Percentiles rank a stretch among this genome's conserved stretches.
These are phyloP conservation scores for Aspergillus pseudonomiae DNA, from an alignment of 2,329 filamentous ascomycete species.

Conservation along the genomic window DNA sequence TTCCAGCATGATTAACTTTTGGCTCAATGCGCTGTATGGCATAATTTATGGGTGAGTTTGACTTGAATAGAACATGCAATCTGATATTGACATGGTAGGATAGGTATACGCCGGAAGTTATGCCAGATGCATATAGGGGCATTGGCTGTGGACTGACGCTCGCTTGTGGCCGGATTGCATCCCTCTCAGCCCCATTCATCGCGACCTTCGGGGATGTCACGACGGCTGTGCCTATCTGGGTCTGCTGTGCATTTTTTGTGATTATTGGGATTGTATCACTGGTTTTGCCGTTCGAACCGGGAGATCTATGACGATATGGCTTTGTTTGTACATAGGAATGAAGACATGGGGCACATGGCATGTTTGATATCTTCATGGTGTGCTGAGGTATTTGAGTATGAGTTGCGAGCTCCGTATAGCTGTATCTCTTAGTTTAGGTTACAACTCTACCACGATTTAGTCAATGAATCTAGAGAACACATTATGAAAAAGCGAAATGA, in stretches of 20 bases:
- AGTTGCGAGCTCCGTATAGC: background rate
- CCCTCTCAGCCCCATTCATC: conserved; percentile 33
- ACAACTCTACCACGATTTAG: background rate
- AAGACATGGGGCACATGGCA: background rate
- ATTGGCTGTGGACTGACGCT: background rate
- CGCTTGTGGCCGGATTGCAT: background rate
- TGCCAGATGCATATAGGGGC: background rate
- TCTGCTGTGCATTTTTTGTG: background rate
- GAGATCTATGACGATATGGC: background rate
- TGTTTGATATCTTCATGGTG: background rate
- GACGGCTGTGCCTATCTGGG: background rate
- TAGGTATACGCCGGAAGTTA: background rate
- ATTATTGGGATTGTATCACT: background rate
- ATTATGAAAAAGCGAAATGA: background rate
- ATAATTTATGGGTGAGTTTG: background rate
- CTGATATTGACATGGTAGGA: background rate
- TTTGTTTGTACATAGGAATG: background rate
- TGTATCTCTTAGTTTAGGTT: background rate
- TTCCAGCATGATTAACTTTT: background rate
- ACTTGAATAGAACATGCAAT: background rate
- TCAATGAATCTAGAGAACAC: background rate
- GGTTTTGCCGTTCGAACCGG: background rate
- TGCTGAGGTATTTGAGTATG: background rate
- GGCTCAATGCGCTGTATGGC: background rate
- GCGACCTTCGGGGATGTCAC: background rate